These are phyloP conservation scores for Solanum sejunctum DNA, from an alignment of 257 asterid genomes.

Conservation along the genomic window DNA sequence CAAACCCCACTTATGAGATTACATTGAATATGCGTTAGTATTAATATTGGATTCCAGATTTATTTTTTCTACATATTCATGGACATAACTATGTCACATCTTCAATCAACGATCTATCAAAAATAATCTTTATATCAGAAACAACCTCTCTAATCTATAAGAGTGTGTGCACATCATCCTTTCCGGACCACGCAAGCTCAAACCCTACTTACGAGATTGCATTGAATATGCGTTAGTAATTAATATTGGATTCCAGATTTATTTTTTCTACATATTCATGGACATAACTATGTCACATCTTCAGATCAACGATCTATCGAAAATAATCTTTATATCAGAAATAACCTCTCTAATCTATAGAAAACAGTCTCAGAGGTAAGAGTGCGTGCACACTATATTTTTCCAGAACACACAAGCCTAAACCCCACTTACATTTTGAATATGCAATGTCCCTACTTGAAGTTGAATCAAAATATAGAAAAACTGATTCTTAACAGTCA, in stretches of 20 bases:
- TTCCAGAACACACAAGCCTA: fast-evolving
- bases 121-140: neutral
- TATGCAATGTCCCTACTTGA: neutral
- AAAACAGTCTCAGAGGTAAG: neutral
- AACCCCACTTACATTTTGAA: neutral
- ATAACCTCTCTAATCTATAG: neutral
- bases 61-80: neutral
- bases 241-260: neutral
- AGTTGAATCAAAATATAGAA: neutral
- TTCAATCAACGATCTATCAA: neutral
- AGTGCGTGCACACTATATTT: neutral
- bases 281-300: neutral
- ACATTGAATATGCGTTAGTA: neutral
- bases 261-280: neutral
- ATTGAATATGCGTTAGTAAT: neutral
- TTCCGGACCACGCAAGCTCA: fast-evolving
- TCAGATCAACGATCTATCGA: neutral
- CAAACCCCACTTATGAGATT: neutral
- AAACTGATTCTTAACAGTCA: neutral
- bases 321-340: neutral
- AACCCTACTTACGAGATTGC: neutral
- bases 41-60: neutral
- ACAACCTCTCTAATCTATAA: neutral
- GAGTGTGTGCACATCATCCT: neutral
- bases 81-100: neutral